Base-by-base conservation (phyloP, 2,329 filamentous ascomycete species). In the Apiospora kogelbergensis region DNA sequence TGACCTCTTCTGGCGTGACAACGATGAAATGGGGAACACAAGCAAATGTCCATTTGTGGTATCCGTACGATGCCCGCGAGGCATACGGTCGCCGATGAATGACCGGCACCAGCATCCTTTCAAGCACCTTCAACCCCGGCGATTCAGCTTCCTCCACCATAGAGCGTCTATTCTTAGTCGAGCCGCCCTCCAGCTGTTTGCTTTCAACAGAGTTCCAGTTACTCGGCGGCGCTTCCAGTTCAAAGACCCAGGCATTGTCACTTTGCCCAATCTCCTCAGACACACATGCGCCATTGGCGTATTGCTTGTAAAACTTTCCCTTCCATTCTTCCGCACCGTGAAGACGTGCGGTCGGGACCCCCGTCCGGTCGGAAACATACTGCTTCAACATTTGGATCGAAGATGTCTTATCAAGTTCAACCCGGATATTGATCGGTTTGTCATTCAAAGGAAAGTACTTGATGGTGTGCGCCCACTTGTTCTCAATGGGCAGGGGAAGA, bases 401-500 rank as follows among this genome's bases (percentile, higher is more conserved):
- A 70, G 87, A 89, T 74, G 93, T 90, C 78, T 93, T 94, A 69
- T 94, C 91, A 40, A 96, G 83, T 73, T 98, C 96, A 13, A 97
- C 88, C 63, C 90, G 87, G 44, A 98, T 86, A 53, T 87, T 83
- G 66, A 95, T 85, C 0, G 94, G 93, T 2, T 83, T 82, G 68
- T 92, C 90, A 69, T 91, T 89, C 1, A 96, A 82, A 2, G 95
- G 94, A 70, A 93, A 91, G 78, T 92, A 98, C 68, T 88, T 91
- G 73, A 98, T 84, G 1, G 86, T 85, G 72, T 91, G 91, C 69
- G 84, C 86, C 92, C 94, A 97, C 60, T 93, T 87, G 72, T 91
- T 94, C 78, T 96, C 92, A 68, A 97, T 89, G 0, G 96, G 96
- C 42, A 99, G 84, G 69, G 97, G 96, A 30, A 99, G 84, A 0